Evolutionary conservation across 2,329 filamentous ascomycete species (phyloP).

Genomic region (Alternaria sp.): DNA sequence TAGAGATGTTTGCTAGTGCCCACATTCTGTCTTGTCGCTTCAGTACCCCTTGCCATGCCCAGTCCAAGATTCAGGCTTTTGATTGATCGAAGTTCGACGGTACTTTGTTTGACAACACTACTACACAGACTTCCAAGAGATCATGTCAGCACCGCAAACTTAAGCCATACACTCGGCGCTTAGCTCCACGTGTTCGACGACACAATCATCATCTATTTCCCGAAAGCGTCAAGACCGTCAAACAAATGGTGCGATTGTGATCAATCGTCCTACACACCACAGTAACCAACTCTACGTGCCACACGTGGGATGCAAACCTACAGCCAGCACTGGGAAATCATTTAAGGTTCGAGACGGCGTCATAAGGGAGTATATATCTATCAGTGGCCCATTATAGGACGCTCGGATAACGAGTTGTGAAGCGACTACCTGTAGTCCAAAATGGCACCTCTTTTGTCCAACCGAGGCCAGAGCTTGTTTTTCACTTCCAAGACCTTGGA

Average conservation of each 20-base stretch:
- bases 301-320: conserved; percentile 13
- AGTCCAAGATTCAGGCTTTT: not conserved
- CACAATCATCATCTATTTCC: not conserved
- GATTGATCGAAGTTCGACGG: not conserved
- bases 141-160: not conserved
- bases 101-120: not conserved
- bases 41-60: not conserved
- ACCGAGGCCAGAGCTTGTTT: not conserved
- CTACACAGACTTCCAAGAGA: not conserved
- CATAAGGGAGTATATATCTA: not conserved
- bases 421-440: not conserved
- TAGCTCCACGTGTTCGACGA: not conserved
- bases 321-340: not conserved
- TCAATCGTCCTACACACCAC: conserved; percentile 7
- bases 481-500: not conserved
- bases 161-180: not conserved
- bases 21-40: not conserved
- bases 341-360: not conserved
- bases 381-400: not conserved
- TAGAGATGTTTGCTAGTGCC: conserved; percentile 1
- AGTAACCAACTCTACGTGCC: not conserved
- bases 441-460: not conserved
- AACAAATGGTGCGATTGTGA: conserved; percentile 17
- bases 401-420: not conserved
- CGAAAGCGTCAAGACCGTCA: not conserved